Evolutionary conservation across 495 filamentous ascomycete species (phyloP), one percentile per base, ranked within the genome.

Genomic region (Podospora tetraspora): DNA sequence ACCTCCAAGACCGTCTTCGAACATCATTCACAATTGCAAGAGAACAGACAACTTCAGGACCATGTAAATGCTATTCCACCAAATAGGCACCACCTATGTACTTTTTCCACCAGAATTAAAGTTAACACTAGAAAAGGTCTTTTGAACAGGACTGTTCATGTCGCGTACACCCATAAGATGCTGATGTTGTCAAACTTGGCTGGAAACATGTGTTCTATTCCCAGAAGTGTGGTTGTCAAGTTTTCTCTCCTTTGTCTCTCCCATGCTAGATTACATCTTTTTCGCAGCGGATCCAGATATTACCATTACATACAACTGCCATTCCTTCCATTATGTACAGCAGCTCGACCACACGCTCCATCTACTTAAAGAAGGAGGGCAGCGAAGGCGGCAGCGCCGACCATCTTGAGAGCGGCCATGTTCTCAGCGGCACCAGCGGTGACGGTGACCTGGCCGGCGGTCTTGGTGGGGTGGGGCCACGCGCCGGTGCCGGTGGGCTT

Each of bases 381-480:
- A 57, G 60, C 66, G 8, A 37, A 60, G 27, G 60, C 66, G 19
- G 60, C 59, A 8, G 59, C 66, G 57, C 59, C 32, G 30, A 68
- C 29, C 19, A 66, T 30, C 43, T 66, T 52, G 57, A 67, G 25
- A 11, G 58, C 59, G 24, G 22, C 66, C 3, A 60, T 19, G 60
- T 37, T 37, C 34, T 62, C 59, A 16, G 66, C 59, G 29, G 66
- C 66, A 52, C 66, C 66, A 21, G 66, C 66, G 21, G 66, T 68
- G 66, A 68, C 66, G 60, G 62, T 43, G 52, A 60, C 24, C 37
- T 61, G 34, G 19, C 21, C 22, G 23, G 66, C 22, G 23, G 66
- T 25, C 13, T 32, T 68, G 63, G 52, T 59, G 52, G 63, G 27
- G 16, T 21, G 32, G 66, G 59, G 62, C 16, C 21, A 68, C 43